phyloP scores from a whole-genome alignment of 345 rosid genomes.

The Gossypium rotundifolium region DNA sequence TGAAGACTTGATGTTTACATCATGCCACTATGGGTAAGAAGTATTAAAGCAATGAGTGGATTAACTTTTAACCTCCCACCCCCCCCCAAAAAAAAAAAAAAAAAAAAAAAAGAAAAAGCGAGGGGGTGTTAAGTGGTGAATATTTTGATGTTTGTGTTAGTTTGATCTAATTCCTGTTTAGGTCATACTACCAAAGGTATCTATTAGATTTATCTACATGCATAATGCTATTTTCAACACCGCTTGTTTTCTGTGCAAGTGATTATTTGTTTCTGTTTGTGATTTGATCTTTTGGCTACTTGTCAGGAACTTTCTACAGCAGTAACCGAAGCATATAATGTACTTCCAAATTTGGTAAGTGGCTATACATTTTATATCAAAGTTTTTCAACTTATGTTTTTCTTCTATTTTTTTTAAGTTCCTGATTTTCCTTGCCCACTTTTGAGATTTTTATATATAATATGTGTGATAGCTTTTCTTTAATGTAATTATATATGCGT shows the following conservation, averaged over 20 bases:
- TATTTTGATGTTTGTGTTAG: not conserved
- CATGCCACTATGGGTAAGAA: not conserved
- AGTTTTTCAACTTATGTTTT: not conserved
- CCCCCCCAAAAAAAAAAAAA: not conserved
- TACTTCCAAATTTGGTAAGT: conserved; percentile 78
- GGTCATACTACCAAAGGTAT: not conserved
- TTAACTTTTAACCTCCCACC: not conserved
- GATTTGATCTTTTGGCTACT: conserved; percentile 13
- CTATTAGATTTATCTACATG: not conserved
- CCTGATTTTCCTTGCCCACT: not conserved
- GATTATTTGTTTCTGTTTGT: conserved; percentile 8
- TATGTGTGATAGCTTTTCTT: not conserved
- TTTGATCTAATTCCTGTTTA: not conserved
- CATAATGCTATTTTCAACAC: not conserved
- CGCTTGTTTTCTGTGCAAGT: not conserved
- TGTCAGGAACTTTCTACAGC: conserved; percentile 60
- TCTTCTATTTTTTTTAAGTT: not conserved
- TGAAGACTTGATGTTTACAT: not conserved
- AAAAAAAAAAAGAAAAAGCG: too few relatives aligned
- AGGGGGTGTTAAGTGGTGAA: not conserved
- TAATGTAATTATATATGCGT: not conserved
- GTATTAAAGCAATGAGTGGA: not conserved
- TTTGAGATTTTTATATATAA: not conserved
- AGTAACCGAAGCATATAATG: conserved; percentile 72
- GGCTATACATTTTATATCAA: not conserved